Evolutionary conservation across 2,329 filamentous ascomycete genomes (phyloP).

Genomic region (Elsinoe perseae): DNA sequence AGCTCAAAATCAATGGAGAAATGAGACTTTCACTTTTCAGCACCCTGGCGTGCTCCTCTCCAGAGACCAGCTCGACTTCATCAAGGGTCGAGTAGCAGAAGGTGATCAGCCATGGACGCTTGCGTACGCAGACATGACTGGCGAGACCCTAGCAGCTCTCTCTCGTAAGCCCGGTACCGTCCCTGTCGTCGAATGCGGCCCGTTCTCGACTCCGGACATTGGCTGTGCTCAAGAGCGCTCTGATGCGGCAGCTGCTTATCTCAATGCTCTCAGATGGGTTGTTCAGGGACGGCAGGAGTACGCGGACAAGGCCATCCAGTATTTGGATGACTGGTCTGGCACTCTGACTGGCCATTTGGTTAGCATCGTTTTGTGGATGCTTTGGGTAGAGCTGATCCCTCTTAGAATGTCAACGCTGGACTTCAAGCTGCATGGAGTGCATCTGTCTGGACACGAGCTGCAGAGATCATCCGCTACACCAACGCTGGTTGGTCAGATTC

Average conservation of each 20-base stretch:
- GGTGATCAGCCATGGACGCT: conserved; percentile 9
- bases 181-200: neutral
- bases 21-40: neutral
- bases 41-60: neutral
- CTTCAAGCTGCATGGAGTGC: conserved; percentile 9
- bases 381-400: neutral
- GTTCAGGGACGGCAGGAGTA: neutral
- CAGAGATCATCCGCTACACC: conserved; percentile 7
- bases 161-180: neutral
- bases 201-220: neutral
- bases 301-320: conserved; percentile 2
- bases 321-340: neutral
- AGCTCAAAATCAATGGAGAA: neutral
- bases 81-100: neutral
- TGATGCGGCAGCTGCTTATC: neutral
- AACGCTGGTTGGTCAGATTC: conserved; percentile 2
- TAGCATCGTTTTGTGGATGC: no score
- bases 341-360: conserved; percentile 2
- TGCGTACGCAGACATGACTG: conserved; percentile 2
- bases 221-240: conserved; percentile 3
- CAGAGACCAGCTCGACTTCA: neutral
- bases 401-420: conserved; percentile 1
- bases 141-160: neutral
- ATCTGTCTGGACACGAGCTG: conserved; percentile 1
- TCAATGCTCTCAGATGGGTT: conserved; percentile 6